Base-by-base conservation (phyloP, 495 filamentous ascomycete genomes). In the Astrothelium macrocarpum region DNA sequence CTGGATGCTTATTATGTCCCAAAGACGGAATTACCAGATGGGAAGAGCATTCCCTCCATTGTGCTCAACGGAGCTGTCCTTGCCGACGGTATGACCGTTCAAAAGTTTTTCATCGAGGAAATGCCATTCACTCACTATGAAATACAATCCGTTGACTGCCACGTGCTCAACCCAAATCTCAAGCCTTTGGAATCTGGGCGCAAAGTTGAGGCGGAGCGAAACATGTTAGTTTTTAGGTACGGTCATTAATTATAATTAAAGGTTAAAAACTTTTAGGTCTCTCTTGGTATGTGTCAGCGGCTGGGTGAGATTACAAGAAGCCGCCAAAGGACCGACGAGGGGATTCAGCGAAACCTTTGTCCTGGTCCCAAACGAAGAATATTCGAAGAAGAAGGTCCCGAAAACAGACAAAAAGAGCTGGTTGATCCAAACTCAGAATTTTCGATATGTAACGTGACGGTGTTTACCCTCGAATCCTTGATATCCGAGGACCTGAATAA, bases 321-420 rank as follows among this genome's bases (percentile, higher is more conserved):
- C 71, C 20, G 75, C 78, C 34, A 78, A 84, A 34, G 80, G 78
- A 20, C 78, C 79, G 12, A 80, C 82, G 71, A 81, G 81, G 62
- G 81, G 78, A 7, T 94, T 95, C 73, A 86, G 83, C 60, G 90
- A 95, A 69, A 84, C 77, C 7, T 85, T 93, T 66, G 79, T 91
- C 1, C 74, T 95, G 46, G 86, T 92, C 32, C 90, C 90, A 25
- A 91, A 92, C 70, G 81, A 81, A 66, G 81, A 85, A 25, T 74
- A 79, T 16, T 80, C 20, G 76, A 70, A 20, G 71, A 67, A 34
- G 76, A 75, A 31, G 74, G 78, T 63, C 79, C 78, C 56, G 74
- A 71, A 62, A 70, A 72, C 62, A 61, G 16, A 62, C 25, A 63
- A 62, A 39, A 79, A 75, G 63, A 78, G 77, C 39, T 91, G 85